Conservation (phyloP, 495 filamentous ascomycete genomes). For the Aspergillus nidulans region DNA sequence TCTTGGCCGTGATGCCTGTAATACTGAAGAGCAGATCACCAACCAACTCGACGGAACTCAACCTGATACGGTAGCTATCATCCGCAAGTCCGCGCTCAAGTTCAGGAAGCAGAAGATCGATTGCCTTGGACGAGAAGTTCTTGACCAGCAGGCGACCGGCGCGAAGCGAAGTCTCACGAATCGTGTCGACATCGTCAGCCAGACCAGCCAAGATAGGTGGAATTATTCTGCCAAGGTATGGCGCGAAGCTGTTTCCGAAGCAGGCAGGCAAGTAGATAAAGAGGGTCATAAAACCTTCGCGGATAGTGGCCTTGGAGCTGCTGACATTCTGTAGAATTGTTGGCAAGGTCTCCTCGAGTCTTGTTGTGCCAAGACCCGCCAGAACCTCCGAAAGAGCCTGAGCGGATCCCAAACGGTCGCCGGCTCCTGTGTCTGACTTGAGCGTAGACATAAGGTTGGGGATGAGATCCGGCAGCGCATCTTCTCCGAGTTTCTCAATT, state of each 20-base stretch:
- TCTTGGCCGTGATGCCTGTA: constrained; percentile 84
- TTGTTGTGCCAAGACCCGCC: constrained; percentile 84
- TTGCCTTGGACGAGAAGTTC: constrained; percentile 92
- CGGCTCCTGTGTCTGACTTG: constrained; percentile 94
- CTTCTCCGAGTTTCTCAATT: constrained; percentile 95
- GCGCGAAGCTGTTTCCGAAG: constrained; percentile 97
- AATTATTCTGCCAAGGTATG: constrained; percentile 93
- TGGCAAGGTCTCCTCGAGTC: constrained; percentile 91
- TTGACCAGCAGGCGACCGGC: constrained; percentile 93
- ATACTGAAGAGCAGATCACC: constrained; percentile 97
- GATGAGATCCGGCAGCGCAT: constrained; percentile 93
- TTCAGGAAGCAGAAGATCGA: constrained; percentile 90
- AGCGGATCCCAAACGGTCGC: constrained; percentile 90
- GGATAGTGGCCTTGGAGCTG: constrained; percentile 82
- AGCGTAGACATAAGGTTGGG: constrained; percentile 95
- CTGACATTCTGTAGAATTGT: constrained; percentile 95
- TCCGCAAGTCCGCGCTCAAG: constrained; percentile 93
- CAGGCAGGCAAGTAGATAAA: constrained; percentile 99
- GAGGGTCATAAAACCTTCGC: constrained; percentile 98
- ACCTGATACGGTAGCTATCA: constrained; percentile 90
- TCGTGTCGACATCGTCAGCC: constrained; percentile 92
- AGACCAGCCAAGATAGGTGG: constrained; percentile 91
- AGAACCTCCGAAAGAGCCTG: constrained; percentile 97
- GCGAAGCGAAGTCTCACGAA: constrained; percentile 87
- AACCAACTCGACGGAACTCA: constrained; percentile 96